phyloP scores from a whole-genome alignment of 225 moss, liverwort and hornwort species.

The Bryoerythrophyllum caledonicum region DNA sequence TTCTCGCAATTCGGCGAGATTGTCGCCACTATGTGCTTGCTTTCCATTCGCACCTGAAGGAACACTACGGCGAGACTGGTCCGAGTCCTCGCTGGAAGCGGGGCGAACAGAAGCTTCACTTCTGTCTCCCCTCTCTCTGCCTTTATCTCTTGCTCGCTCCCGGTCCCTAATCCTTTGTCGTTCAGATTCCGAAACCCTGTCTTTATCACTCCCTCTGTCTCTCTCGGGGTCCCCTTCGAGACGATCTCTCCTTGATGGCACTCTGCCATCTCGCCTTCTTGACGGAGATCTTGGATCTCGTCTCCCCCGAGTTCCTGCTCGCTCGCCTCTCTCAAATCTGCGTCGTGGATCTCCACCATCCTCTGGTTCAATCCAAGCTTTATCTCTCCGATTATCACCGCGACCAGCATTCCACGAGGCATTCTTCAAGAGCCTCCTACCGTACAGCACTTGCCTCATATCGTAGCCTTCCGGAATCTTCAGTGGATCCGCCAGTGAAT shows the following conservation, averaged over 20 bases:
- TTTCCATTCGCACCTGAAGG: conserved; percentile 34
- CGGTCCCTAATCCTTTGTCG: conserved; percentile 37
- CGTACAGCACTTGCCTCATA: conserved; percentile 59
- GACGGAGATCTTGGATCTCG: conserved; percentile 36
- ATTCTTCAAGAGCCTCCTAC: conserved; percentile 53
- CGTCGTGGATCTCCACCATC: conserved; percentile 40
- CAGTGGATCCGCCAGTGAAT: conserved; percentile 43
- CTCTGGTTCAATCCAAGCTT: conserved; percentile 43
- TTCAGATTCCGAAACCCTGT: conserved; percentile 30
- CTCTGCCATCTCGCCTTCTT: conserved; percentile 47
- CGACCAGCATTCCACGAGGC: conserved; percentile 59
- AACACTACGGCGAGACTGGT: conserved; percentile 39
- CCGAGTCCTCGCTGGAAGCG: conserved; percentile 51
- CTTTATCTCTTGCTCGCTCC: conserved; percentile 42
- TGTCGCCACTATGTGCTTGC: conserved; percentile 35
- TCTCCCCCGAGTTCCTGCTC: conserved; percentile 36
- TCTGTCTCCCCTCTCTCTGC: conserved; percentile 44
- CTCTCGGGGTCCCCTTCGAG: conserved; percentile 41
- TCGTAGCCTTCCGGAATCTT: conserved; percentile 66
- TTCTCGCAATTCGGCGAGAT: conserved; percentile 64
- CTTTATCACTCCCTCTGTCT: conserved; percentile 37
- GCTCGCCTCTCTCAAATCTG: conserved; percentile 53
- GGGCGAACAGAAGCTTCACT: conserved; percentile 46
- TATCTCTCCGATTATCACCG: conserved; percentile 48
- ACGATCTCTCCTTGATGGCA: conserved; percentile 40